Conservation (phyloP, 2,329 filamentous ascomycete genomes). For the Cladosporium sp. region DNA sequence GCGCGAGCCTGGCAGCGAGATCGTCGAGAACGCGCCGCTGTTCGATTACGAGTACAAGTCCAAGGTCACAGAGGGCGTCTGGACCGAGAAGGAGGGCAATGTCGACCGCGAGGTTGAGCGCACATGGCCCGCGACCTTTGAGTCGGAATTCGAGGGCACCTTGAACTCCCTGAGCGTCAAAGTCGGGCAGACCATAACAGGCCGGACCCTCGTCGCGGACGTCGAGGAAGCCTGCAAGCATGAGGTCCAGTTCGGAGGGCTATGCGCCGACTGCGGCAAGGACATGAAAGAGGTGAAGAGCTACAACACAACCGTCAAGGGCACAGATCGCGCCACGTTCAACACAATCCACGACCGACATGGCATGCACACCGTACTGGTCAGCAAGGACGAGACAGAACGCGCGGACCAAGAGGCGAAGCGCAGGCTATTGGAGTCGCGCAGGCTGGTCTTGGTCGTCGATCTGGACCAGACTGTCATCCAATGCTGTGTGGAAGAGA, state of each 20-base stretch:
- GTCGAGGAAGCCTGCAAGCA: constrained; percentile 92
- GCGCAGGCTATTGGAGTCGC: constrained; percentile 73
- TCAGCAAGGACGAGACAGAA: constrained; percentile 79
- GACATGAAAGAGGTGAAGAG: constrained; percentile 84
- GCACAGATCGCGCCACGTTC: constrained; percentile 85
- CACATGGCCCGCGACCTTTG: constrained; percentile 75
- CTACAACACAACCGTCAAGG: constrained; percentile 77
- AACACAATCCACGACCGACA: constrained; percentile 74
- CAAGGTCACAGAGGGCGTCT: constrained; percentile 66
- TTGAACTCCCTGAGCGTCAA: constrained; percentile 74
- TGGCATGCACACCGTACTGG: constrained; percentile 81
- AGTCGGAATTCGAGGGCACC: constrained; percentile 79
- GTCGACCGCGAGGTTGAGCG: constrained; percentile 60
- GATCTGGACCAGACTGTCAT: constrained; percentile 99
- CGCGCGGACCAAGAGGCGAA: constrained; percentile 85
- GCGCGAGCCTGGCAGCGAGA: constrained; percentile 71
- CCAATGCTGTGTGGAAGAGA: constrained; percentile 95
- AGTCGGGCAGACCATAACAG: constrained; percentile 63
- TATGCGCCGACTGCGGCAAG: constrained; percentile 90
- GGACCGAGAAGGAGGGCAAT: constrained; percentile 67
- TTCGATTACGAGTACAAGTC: constrained; percentile 87
- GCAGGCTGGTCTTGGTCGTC: constrained; percentile 90
- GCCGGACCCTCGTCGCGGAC: constrained; percentile 62
- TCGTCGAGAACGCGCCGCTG: constrained; percentile 75
- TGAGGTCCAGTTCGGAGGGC: constrained; percentile 84